Base-by-base conservation (phyloP, 441 rosid genomes). In the Pelargonium australe region DNA sequence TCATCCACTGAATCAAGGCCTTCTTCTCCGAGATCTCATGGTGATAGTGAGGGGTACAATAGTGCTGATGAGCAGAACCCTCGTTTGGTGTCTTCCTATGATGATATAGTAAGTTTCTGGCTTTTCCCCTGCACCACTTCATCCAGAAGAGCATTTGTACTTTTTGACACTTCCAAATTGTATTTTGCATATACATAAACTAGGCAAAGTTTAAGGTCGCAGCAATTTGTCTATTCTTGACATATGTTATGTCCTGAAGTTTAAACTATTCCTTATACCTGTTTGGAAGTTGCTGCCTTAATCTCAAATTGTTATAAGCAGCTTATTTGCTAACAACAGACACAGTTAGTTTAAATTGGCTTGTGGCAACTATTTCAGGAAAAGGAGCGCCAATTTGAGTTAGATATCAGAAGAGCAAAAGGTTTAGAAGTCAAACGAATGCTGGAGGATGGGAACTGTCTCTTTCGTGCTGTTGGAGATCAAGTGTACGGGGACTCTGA, bases 361-460 rank as follows among this genome's bases (percentile, higher is more conserved):
- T 5, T 72, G n/a, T 55, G 66, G 65, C 58, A 49, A 74, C 10
- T 70, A 66, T 74, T 72, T 62, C 78, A 95, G 97, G 98, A 95
- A 86, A 85, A 94, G 73, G 99, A 95, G 65, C 88, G 83, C 25
- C 98, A 90, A 67, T 92, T 92, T 79, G 99, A 89, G 83, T 80
- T 84, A 63, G 98, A 92, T 70, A 74, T 95, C 37, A 84, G 92
- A 77, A 81, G 90, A 37, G 64, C 82, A 5, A 90, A 86, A 83
- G 93, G 95, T 69, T 81, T 87, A 31, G 97, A 90, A 73, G 95
- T 95, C 67, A 92, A 84, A 79, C 85, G 87, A 79, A 95, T 95
- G 99, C 53, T 95, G 82, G 96, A 84, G 85, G 99, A 95, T 82
- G 99, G 99, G 55, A 95, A 95, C 72, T 95, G 99, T 82, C 96